These are phyloP conservation scores for Nidularia sp. DNA, from an alignment of 768 basidiomycete species.

Conservation along the genomic window DNA sequence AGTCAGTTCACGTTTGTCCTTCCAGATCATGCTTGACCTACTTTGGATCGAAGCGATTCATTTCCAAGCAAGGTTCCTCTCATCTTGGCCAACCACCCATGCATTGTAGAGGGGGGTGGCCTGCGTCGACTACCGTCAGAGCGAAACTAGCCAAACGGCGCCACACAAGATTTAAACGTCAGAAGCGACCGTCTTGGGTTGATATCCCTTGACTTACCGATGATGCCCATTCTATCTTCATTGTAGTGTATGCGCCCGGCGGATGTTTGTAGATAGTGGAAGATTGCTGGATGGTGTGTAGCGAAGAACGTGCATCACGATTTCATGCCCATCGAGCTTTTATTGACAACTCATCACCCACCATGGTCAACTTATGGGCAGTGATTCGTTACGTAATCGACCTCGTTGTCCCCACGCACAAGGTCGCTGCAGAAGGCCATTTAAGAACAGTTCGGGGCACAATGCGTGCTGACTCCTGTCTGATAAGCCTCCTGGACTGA, in stretches of 20 bases:
- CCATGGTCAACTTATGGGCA: too few species aligned
- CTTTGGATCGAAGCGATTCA: slow-evolving; percentile 51
- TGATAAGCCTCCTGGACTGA: too few species aligned
- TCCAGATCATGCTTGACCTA: slow-evolving; percentile 13
- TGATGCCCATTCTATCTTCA: slow-evolving; percentile 55
- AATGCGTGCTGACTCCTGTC: too few species aligned
- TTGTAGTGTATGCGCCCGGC: too few species aligned
- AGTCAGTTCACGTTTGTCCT: not conserved
- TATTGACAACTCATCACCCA: too few species aligned
- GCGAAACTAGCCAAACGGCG: slow-evolving; percentile 25
- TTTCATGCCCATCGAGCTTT: too few species aligned
- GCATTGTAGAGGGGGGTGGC: slow-evolving; percentile 55
- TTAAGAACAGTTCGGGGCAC: too few species aligned
- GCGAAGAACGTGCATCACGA: too few species aligned
- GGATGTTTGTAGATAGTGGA: too few species aligned
- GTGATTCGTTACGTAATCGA: slow-evolving; percentile 13
- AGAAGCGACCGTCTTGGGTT: too few species aligned
- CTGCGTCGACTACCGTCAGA: slow-evolving; percentile 39
- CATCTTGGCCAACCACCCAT: slow-evolving; percentile 80
- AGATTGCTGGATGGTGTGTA: too few species aligned
- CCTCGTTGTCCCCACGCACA: slow-evolving; percentile 16
- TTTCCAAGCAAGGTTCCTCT: slow-evolving; percentile 66
- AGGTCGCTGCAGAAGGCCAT: too few species aligned
- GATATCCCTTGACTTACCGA: slow-evolving; percentile 29
- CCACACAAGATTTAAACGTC: not conserved